Evolutionary conservation across 2,329 filamentous ascomycete genomes (phyloP).

Genomic region (Talaromyces albobiverticillius): DNA sequence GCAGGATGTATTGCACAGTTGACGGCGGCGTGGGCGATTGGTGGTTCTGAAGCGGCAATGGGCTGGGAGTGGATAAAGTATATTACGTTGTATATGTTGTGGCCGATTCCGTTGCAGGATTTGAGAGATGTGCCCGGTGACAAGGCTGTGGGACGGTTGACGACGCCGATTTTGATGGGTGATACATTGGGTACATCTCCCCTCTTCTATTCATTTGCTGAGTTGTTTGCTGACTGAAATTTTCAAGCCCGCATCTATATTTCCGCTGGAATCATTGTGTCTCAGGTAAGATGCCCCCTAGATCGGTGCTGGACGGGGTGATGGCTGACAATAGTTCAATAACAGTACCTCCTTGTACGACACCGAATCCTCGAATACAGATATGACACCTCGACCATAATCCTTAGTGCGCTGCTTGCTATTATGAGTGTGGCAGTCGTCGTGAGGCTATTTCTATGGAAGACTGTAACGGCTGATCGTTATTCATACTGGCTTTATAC

Average conservation of each 20-base stretch:
- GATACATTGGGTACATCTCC: slow-evolving; percentile 6
- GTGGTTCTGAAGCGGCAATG: slow-evolving; percentile 5
- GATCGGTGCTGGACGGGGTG: not conserved
- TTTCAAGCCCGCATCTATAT: slow-evolving; percentile 11
- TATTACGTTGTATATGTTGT: slow-evolving; percentile 11
- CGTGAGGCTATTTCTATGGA: slow-evolving; percentile 7
- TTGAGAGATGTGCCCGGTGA: slow-evolving; percentile 13
- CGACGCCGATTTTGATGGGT: slow-evolving; percentile 13
- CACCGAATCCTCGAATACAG: slow-evolving; percentile 12
- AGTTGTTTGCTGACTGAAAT: not conserved
- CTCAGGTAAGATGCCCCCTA: slow-evolving; percentile 1
- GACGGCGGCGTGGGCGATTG: slow-evolving; percentile 11
- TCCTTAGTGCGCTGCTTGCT: slow-evolving; percentile 4
- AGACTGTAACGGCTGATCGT: slow-evolving; percentile 5
- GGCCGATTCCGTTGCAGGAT: slow-evolving; percentile 14
- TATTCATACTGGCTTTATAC: slow-evolving; percentile 13
- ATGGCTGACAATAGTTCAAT: not conserved
- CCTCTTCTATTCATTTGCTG: not conserved
- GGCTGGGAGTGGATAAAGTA: slow-evolving; percentile 13
- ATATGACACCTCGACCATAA: slow-evolving; percentile 7
- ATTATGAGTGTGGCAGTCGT: slow-evolving; percentile 9
- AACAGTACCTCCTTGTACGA: slow-evolving; percentile 7
- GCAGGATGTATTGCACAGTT: slow-evolving; percentile 13
- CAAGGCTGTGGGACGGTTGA: slow-evolving; percentile 7
- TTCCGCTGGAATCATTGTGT: slow-evolving; percentile 9